A percentile compares a stretch with the other conserved stretches of the same genome.
These are phyloP conservation scores for Lactifluus echinatus DNA, from an alignment of 768 basidiomycete species.

Conservation along the genomic window DNA sequence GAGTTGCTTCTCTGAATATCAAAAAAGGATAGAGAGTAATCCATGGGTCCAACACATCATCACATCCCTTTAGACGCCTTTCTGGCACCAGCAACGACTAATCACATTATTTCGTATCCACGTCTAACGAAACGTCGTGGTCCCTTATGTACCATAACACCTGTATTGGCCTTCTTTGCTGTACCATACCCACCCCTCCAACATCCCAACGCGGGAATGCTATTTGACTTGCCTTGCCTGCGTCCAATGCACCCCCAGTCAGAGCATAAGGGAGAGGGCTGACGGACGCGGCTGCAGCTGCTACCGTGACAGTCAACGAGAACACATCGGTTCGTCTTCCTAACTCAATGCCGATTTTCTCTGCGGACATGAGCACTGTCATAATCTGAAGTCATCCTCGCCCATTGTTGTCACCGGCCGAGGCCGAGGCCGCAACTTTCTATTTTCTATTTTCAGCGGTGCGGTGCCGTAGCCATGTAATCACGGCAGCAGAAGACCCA, in stretches of 20 bases:
- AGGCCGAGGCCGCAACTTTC: neutral
- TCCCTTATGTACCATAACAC: neutral
- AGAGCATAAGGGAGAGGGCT: neutral
- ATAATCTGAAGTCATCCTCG: neutral
- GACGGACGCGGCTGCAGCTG: too few species aligned
- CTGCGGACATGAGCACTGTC: neutral
- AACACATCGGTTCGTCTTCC: neutral
- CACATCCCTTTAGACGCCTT: slow-evolving; percentile 27
- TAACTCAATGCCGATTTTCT: neutral
- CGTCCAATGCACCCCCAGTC: neutral
- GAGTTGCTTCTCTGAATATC: slow-evolving; percentile 55
- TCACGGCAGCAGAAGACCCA: too few species aligned
- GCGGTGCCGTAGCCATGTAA: too few species aligned
- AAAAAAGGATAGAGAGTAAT: slow-evolving; percentile 65
- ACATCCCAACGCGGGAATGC: neutral
- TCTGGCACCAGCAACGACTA: neutral
- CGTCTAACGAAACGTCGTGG: neutral
- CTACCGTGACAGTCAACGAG: neutral
- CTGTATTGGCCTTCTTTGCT: neutral
- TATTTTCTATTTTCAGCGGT: too few species aligned
- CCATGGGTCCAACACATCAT: slow-evolving; percentile 66
- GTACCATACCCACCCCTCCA: neutral
- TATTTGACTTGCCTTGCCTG: neutral
- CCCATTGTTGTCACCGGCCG: neutral
- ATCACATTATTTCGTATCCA: neutral